Evolutionary conservation across 1,284 basidiomycete genomes (phyloP).

Genomic region (Dichomitus squalens): DNA sequence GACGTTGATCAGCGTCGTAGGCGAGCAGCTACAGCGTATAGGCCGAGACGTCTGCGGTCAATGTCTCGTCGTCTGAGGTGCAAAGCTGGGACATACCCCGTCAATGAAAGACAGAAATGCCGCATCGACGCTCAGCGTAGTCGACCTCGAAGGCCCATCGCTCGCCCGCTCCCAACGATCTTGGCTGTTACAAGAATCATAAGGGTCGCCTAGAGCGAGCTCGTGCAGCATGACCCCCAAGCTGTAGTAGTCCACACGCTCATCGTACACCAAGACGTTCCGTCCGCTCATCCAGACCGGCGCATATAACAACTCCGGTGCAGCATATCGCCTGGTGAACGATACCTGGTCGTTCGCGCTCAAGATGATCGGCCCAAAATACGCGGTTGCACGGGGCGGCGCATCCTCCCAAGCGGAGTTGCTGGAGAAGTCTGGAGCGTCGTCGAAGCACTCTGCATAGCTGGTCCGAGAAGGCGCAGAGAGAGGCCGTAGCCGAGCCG

Average conservation of each 20-base stretch:
- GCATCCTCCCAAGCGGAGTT: constrained; percentile 3
- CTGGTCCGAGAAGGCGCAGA: not conserved
- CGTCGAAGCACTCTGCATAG: not conserved
- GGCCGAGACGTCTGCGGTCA: too few relatives aligned
- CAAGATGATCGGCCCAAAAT: constrained; percentile 18
- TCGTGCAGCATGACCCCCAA: constrained; percentile 23
- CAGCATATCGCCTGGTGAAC: constrained; percentile 24
- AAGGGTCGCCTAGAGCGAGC: constrained; percentile 13
- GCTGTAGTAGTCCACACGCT: constrained; percentile 26
- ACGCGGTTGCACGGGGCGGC: not conserved
- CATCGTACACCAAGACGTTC: constrained; percentile 22
- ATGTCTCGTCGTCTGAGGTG: too few relatives aligned
- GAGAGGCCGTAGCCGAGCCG: constrained; percentile 30
- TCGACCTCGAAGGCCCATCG: constrained; percentile 2
- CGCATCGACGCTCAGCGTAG: constrained; percentile 7
- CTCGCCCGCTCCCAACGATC: constrained; percentile 16
- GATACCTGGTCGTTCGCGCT: constrained; percentile 22
- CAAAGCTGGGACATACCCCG: constrained; percentile 10
- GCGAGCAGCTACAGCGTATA: constrained; percentile 7
- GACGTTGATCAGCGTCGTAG: constrained; percentile 13
- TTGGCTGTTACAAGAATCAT: not conserved
- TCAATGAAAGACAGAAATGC: constrained; percentile 20
- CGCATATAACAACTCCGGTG: constrained; percentile 23
- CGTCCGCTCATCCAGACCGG: constrained; percentile 8
- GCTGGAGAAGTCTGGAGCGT: not conserved